Conservation (phyloP, 2,329 filamentous ascomycete species). For the Pezizomycotina sp. region DNA sequence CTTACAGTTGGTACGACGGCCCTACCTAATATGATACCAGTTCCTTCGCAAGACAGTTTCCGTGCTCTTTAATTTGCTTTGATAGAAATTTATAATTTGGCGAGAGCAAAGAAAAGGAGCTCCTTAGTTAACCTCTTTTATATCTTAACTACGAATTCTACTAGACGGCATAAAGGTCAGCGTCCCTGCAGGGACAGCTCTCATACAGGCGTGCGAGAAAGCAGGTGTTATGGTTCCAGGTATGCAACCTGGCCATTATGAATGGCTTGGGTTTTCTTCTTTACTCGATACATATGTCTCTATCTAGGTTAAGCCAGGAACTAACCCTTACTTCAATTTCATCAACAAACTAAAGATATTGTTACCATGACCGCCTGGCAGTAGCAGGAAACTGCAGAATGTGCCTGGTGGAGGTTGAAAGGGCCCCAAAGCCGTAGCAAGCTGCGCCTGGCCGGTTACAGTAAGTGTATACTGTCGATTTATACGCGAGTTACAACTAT, state of each 20-base stretch:
- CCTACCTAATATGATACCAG: no score
- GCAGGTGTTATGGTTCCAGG: conserved; percentile 77
- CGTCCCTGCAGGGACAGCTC: conserved; percentile 59
- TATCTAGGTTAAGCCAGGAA: conserved; percentile 19
- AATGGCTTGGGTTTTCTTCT: not conserved
- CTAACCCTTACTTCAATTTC: conserved; percentile 34
- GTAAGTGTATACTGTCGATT: conserved; percentile 1
- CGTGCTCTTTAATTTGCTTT: no score
- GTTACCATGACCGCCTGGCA: conserved; percentile 62
- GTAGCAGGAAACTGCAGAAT: conserved; percentile 99
- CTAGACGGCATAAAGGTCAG: conserved; percentile 17
- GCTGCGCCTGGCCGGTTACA: conserved; percentile 60
- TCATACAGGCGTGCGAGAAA: conserved; percentile 99
- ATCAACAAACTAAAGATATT: conserved; percentile 44
- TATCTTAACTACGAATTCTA: no score
- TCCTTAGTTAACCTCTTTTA: conserved; percentile 30
- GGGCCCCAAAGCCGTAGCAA: conserved; percentile 94
- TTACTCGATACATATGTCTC: not conserved
- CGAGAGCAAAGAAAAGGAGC: conserved; percentile 16
- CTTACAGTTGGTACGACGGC: conserved; percentile 14
- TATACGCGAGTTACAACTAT: not conserved
- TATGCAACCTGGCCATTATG: conserved; percentile 31
- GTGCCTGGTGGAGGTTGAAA: conserved; percentile 97
- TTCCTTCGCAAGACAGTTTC: conserved; percentile 17
- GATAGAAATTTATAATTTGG: no score